Base-by-base conservation (phyloP, 2,329 filamentous ascomycete genomes). In the Fusarium redolens region DNA sequence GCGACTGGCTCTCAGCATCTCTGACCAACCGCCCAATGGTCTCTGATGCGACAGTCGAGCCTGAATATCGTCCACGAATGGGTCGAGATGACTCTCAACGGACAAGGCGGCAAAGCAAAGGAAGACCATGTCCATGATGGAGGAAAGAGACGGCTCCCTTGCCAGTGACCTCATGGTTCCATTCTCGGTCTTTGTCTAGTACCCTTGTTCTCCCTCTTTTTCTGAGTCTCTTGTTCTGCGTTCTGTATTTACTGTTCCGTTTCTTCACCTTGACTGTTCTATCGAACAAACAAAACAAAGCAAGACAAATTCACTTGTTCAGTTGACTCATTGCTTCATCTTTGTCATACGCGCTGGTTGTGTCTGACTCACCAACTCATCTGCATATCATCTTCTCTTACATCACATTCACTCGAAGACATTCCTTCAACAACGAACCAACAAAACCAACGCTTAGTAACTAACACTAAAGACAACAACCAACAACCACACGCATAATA, bases 1-100 rank as follows among this genome's bases (percentile, higher is more conserved):
- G 61, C 52, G 62, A 76, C 74, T 76, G 74, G 74, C 54, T 75
- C 61, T 63, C 66, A 50, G 47, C 25, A 40, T 60, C 40, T 57
- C 52, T 64, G 33, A 28, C n/a, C 69, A 71, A 55, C 69, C 70
- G 69, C 70, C 65, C 54, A 47, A 22, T 22, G 30, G 48, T 25
- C 63, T 69, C 41, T 65, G 50, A 59, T 71, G 62, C 57, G 57
- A 63, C 68, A 43, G 48, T 64, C 43, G 67, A 47, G 68, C 67
- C 51, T 57, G 61, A 55, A 63, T 52, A 60, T 66, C 68, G 47
- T 52, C 33, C 41, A 56, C 47, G 64, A 68, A 69, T 70, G 63
- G 73, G 62, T 61, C 73, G 44, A 71, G 67, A 62, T 71, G 68
- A 51, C 33, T 65, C 40, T 44, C 54, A 43, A 55, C 25, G 54